Evolutionary conservation across 305 asterid genomes (phyloP).

Genomic region (Solanum hybrid): DNA sequence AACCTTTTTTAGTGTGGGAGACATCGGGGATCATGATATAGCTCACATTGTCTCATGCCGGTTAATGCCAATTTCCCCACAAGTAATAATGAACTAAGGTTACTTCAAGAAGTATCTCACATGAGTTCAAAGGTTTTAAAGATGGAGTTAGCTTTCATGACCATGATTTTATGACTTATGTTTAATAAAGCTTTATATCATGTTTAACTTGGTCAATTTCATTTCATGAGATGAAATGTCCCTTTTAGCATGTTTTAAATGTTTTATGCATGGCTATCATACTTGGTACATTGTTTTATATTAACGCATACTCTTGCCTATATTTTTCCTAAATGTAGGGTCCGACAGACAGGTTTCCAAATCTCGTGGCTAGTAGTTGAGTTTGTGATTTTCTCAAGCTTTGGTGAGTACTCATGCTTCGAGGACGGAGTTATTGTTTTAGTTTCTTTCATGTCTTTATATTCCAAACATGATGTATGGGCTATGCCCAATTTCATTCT

Average conservation of each 20-base stretch:
- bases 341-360: no score
- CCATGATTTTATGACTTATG: background rate
- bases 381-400: no score
- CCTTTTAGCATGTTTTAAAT: background rate
- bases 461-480: no score
- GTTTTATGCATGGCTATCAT: background rate
- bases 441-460: no score
- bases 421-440: no score
- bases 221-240: background rate
- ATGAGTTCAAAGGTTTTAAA: background rate
- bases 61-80: background rate
- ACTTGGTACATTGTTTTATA: no score
- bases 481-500: no score
- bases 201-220: background rate
- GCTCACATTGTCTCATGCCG: background rate
- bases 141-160: background rate
- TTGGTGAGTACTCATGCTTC: no score
- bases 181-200: no score
- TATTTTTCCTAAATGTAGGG: background rate
- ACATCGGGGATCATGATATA: background rate
- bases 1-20: background rate
- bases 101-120: background rate
- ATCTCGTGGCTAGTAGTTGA: no score
- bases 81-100: background rate
- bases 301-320: background rate